A percentile compares a stretch with the other conserved stretches of the same genome.
phyloP scores from a whole-genome alignment of 768 basidiomycete species.

The Termitomyces eurrhizus region DNA sequence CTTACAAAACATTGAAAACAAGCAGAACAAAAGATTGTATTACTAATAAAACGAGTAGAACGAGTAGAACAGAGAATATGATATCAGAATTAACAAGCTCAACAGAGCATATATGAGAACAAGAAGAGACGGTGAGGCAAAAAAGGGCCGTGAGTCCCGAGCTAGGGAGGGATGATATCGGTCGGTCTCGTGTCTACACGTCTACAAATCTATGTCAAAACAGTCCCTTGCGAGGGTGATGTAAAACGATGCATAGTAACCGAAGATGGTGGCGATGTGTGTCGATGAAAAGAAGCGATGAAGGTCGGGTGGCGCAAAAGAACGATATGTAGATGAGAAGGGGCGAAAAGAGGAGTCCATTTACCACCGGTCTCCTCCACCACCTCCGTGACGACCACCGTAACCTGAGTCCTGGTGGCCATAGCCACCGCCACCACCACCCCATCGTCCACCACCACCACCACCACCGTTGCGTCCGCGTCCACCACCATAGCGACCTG shows the following conservation, averaged over 20 bases:
- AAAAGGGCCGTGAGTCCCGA: constrained; percentile 5
- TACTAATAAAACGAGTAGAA: constrained; percentile 1
- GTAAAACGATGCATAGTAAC: constrained; percentile 1
- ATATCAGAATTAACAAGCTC: constrained; percentile 14
- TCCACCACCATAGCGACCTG: constrained; percentile 62
- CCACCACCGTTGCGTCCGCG: constrained; percentile 40
- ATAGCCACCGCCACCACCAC: constrained; percentile 38
- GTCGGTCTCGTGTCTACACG: constrained; percentile 17
- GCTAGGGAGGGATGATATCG: constrained; percentile 12
- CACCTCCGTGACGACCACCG: constrained; percentile 36
- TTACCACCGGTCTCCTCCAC: constrained; percentile 29
- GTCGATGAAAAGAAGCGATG: not conserved
- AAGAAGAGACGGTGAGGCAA: constrained; percentile 6
- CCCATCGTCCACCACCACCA: constrained; percentile 35
- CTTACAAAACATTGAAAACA: not conserved
- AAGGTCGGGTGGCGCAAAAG: not conserved
- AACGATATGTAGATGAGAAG: not conserved
- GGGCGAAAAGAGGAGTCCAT: not conserved
- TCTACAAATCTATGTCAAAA: constrained; percentile 20
- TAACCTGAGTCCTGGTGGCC: constrained; percentile 43
- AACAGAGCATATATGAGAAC: not conserved
- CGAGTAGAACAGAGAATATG: constrained; percentile 11
- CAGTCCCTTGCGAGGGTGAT: constrained; percentile 12
- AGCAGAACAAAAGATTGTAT: not conserved
- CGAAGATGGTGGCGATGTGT: constrained; percentile 1